These are phyloP conservation scores for Colletotrichum brevisporum DNA, from an alignment of 2,329 filamentous ascomycete genomes.

Conservation along the genomic window DNA sequence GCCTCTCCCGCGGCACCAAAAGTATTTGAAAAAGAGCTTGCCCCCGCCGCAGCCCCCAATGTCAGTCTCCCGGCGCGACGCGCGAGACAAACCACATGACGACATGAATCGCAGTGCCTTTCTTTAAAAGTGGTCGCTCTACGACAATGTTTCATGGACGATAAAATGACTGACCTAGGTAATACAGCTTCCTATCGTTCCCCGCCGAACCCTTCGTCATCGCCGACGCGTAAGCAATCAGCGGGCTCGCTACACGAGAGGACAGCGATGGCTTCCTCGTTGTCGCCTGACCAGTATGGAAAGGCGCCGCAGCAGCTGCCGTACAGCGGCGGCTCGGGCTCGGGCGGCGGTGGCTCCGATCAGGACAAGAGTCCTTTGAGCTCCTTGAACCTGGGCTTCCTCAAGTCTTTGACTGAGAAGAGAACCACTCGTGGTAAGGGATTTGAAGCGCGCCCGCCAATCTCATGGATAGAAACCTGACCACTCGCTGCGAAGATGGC, in stretches of 20 bases:
- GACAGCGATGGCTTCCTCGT: conserved; percentile 61
- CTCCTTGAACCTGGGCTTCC: conserved; percentile 70
- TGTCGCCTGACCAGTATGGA: conserved; percentile 57
- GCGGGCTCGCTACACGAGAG: conserved; percentile 50
- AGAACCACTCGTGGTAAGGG: conserved; percentile 80
- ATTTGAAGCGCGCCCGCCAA: neutral
- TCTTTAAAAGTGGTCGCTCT: conserved; percentile 3
- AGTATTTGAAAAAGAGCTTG: conserved; percentile 28
- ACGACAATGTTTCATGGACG: neutral
- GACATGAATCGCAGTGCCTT: conserved; percentile 16
- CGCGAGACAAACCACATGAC: conserved; percentile 9
- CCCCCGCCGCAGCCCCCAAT: neutral
- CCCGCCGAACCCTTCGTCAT: conserved; percentile 51
- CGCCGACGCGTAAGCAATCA: conserved; percentile 49
- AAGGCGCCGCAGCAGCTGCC: conserved; percentile 44
- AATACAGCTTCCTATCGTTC: conserved; percentile 54
- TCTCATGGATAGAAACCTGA: conserved; percentile 5
- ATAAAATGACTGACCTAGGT: conserved; percentile 52
- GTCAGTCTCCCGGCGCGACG: neutral
- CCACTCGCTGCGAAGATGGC: conserved; percentile 71
- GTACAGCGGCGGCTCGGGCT: conserved; percentile 40
- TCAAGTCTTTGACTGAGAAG: conserved; percentile 80
- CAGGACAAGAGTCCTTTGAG: conserved; percentile 58
- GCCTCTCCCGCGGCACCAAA: conserved; percentile 7
- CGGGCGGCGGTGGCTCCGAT: conserved; percentile 32